phyloP scores from a whole-genome alignment of 352 stramenopile genomes.

The Globisporangium solare region DNA sequence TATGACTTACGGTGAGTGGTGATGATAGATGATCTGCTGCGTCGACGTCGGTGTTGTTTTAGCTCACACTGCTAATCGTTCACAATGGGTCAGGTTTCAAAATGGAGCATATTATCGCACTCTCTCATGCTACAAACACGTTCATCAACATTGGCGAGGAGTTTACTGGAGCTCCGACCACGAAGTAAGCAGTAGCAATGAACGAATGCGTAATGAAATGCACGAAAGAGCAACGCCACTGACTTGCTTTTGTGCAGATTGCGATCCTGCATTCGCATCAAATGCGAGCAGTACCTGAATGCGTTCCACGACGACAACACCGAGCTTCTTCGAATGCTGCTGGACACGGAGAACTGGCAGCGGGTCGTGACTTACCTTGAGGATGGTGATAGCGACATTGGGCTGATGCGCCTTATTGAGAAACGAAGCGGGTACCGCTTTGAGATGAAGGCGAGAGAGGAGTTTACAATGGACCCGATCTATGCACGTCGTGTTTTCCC shows the following conservation, averaged over 20 bases:
- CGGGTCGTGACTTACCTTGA: slow-evolving; percentile 50
- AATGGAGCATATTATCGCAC: slow-evolving; percentile 82
- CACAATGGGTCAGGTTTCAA: slow-evolving; percentile 54
- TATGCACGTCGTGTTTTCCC: slow-evolving; percentile 66
- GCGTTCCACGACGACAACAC: slow-evolving; percentile 79
- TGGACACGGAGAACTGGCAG: slow-evolving; percentile 84
- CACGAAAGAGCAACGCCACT: background rate
- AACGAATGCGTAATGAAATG: background rate
- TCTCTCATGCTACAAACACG: slow-evolving; percentile 67
- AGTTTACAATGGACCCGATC: slow-evolving; percentile 47
- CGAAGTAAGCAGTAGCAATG: slow-evolving; percentile 46
- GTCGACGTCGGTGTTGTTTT: background rate
- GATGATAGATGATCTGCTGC: too few relatives aligned
- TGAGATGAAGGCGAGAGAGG: slow-evolving; percentile 35
- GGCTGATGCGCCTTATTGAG: slow-evolving; percentile 64
- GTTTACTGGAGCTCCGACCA: slow-evolving; percentile 66
- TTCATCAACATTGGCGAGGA: slow-evolving; percentile 85
- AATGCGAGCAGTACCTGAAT: slow-evolving; percentile 80
- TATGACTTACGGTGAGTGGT: slow-evolving; percentile 55
- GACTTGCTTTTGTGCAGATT: slow-evolving; percentile 27
- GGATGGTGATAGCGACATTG: slow-evolving; percentile 37
- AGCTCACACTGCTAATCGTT: slow-evolving; percentile 9
- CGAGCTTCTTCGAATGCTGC: slow-evolving; percentile 75
- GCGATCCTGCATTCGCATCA: slow-evolving; percentile 62
- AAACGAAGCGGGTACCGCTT: slow-evolving; percentile 75